Evolutionary conservation across 2,329 filamentous ascomycete species (phyloP).

Genomic region (Hirsutella minnesotensis): DNA sequence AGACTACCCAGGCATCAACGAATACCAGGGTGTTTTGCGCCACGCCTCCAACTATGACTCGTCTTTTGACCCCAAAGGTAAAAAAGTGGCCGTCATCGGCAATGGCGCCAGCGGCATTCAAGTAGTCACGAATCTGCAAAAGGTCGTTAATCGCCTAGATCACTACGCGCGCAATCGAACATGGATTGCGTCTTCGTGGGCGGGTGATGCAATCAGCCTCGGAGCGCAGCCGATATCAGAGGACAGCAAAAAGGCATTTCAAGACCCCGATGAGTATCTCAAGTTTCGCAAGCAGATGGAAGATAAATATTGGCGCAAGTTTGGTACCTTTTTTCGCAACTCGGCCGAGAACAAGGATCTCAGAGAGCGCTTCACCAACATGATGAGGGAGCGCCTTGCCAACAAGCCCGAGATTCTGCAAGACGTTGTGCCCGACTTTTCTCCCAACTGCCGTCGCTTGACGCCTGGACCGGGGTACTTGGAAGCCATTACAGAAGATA

Average conservation of each 20-base stretch:
- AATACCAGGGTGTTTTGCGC: constrained; percentile 42
- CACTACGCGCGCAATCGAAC: constrained; percentile 55
- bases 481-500: constrained; percentile 48
- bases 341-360: constrained; percentile 35
- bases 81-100: constrained; percentile 48
- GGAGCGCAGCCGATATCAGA: constrained; percentile 13
- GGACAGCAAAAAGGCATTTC: constrained; percentile 26
- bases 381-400: constrained; percentile 41
- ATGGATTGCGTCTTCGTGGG: constrained; percentile 43
- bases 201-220: constrained; percentile 32
- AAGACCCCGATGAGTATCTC: constrained; percentile 49
- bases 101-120: constrained; percentile 52
- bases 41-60: constrained; percentile 52
- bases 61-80: constrained; percentile 32
- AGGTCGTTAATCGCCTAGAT: constrained; percentile 37
- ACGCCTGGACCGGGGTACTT: constrained; percentile 58
- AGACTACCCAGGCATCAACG: constrained; percentile 42
- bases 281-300: constrained; percentile 45
- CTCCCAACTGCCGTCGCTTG: constrained; percentile 50
- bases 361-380: constrained; percentile 27
- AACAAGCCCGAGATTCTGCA: constrained; percentile 44
- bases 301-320: constrained; percentile 49
- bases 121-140: constrained; percentile 39
- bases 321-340: constrained; percentile 40
- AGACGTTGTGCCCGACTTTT: constrained; percentile 48